A percentile compares a stretch with the other conserved stretches of the same genome.
Conservation (phyloP, 441 rosid genomes). For the Populus hybrid region DNA sequence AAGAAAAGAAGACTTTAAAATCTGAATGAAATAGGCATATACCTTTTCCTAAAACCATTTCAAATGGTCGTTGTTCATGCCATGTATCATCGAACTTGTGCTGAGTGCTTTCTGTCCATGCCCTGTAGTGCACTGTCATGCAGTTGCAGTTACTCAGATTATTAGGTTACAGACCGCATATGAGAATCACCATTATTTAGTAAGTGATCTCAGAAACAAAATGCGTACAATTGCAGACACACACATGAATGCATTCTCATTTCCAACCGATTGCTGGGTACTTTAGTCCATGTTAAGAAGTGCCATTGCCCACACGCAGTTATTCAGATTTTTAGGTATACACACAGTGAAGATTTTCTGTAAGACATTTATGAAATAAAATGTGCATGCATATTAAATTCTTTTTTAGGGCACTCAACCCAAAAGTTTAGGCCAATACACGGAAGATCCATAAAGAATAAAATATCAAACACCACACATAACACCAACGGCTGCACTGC, state of each 20-base stretch:
- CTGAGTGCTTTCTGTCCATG: constrained; percentile 70
- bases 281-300: neutral
- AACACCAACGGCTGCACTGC: neutral
- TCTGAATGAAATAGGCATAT: constrained; percentile 12
- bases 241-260: neutral
- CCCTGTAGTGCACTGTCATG: constrained; percentile 74
- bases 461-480: neutral
- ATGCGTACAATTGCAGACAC: neutral
- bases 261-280: neutral
- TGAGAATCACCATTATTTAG: neutral
- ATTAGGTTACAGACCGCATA: constrained; percentile 3
- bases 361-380: neutral
- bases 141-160: constrained; percentile 23
- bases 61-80: constrained; percentile 80
- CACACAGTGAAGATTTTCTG: neutral
- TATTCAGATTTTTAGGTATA: neutral
- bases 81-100: constrained; percentile 95
- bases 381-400: neutral
- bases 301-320: neutral
- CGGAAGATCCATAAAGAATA: neutral
- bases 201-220: neutral
- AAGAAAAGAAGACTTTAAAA: constrained; percentile 3
- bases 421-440: neutral
- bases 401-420: neutral
- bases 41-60: constrained; percentile 89